phyloP scores from a whole-genome alignment of 2,329 filamentous ascomycete species.

The Phialocephala sp. region DNA sequence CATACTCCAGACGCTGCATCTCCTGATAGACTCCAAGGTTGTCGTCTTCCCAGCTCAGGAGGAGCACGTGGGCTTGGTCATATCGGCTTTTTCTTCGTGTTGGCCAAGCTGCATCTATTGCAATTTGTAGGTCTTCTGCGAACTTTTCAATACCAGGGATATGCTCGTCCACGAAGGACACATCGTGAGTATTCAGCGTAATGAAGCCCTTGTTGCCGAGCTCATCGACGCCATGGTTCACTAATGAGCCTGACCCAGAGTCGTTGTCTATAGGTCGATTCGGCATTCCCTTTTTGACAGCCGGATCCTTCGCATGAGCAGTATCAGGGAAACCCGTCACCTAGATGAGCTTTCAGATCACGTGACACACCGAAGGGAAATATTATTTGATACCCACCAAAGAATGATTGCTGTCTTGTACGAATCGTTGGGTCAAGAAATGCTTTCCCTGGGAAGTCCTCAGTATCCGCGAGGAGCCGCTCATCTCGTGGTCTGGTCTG shows the following conservation, averaged over 20 bases:
- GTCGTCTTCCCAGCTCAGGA: constrained; percentile 24
- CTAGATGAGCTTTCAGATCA: neutral
- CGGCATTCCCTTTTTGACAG: neutral
- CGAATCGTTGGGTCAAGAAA: neutral
- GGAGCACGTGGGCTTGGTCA: constrained; percentile 12
- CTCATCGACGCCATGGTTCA: neutral
- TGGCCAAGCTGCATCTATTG: constrained; percentile 22
- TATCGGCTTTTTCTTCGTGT: constrained; percentile 11
- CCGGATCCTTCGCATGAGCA: neutral
- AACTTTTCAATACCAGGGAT: constrained; percentile 18
- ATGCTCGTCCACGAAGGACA: constrained; percentile 9
- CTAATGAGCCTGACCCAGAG: neutral
- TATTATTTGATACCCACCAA: neutral
- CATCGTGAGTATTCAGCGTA: constrained; percentile 15
- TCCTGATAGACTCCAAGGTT: constrained; percentile 18
- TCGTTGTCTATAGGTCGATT: neutral
- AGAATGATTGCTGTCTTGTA: neutral
- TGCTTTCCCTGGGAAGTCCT: neutral
- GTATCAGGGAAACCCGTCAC: neutral
- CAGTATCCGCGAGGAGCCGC: neutral
- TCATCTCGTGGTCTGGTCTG: neutral
- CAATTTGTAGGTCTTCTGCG: constrained; percentile 17
- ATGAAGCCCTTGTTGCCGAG: constrained; percentile 4
- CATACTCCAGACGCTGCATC: constrained; percentile 14
- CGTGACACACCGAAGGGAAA: neutral